Conservation (phyloP, 306 rosid genomes). For the Medicago arabica region DNA sequence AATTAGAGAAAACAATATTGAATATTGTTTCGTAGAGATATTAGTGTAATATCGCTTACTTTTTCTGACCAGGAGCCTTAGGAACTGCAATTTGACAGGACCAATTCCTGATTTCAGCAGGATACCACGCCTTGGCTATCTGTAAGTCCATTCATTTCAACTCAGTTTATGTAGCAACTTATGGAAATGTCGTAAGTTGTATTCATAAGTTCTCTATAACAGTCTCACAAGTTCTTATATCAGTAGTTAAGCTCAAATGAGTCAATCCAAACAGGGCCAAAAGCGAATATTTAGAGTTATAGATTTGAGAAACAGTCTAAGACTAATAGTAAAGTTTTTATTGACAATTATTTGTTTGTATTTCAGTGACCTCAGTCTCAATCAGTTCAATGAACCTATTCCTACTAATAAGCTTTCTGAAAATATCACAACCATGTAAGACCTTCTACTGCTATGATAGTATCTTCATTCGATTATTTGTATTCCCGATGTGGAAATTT, state of each 20-base stretch:
- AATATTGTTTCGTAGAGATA: neutral
- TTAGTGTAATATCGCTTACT: neutral
- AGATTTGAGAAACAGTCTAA: too few species aligned
- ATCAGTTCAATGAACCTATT: constrained; percentile 72
- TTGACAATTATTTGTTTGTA: constrained; percentile 36
- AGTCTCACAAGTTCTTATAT: too few species aligned
- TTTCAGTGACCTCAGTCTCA: constrained; percentile 83
- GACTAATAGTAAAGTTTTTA: constrained; percentile 14
- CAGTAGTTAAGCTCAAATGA: too few species aligned
- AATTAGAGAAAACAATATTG: too few species aligned
- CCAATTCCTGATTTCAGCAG: constrained; percentile 79
- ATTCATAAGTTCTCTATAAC: too few species aligned
- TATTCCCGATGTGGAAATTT: neutral
- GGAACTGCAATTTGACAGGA: constrained; percentile 87
- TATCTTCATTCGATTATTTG: constrained; percentile 3
- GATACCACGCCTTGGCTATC: constrained; percentile 58
- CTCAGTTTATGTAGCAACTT: neutral
- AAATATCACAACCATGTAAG: constrained; percentile 84
- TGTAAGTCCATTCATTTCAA: constrained; percentile 60
- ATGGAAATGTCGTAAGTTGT: too few species aligned
- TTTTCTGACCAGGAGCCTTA: constrained; percentile 68
- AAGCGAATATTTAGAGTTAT: too few species aligned
- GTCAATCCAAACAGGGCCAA: too few species aligned
- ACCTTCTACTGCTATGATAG: constrained; percentile 37
- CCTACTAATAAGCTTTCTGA: constrained; percentile 67